phyloP scores from a whole-genome alignment of 1,284 basidiomycete genomes.

The Ceratobasidium sp. region DNA sequence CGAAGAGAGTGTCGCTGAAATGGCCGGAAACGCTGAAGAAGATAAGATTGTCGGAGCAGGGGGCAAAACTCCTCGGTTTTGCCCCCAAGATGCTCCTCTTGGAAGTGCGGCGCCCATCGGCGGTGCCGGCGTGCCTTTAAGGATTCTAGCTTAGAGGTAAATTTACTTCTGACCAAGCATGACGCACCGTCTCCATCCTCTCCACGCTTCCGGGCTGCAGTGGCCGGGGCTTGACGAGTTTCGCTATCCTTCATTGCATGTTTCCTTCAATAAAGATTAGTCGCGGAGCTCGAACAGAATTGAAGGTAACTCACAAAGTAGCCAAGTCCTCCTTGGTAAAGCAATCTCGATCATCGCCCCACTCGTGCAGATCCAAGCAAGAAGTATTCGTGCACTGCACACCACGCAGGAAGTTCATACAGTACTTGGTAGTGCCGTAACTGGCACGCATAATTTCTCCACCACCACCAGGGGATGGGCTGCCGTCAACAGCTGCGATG shows the following conservation, averaged over 20 bases:
- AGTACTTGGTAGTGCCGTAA: conserved; percentile 98
- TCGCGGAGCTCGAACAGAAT: conserved; percentile 41
- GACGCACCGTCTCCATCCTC: conserved; percentile 69
- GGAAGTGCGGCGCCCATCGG: conserved; percentile 62
- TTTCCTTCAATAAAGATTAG: conserved; percentile 60
- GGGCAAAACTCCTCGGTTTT: conserved; percentile 52
- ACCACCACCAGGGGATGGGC: conserved; percentile 80
- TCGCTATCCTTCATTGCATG: conserved; percentile 87
- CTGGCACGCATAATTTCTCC: conserved; percentile 88
- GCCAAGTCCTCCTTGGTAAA: conserved; percentile 93
- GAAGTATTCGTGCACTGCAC: conserved; percentile 84
- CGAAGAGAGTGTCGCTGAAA: conserved; percentile 20
- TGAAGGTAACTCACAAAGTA: conserved; percentile 67
- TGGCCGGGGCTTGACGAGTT: conserved; percentile 54
- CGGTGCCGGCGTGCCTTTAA: conserved; percentile 43
- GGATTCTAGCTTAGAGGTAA: conserved; percentile 13
- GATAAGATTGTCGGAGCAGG: conserved; percentile 40
- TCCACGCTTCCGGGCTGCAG: conserved; percentile 53
- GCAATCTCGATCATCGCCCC: conserved; percentile 97
- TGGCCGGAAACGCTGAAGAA: conserved; percentile 42
- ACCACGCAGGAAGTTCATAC: conserved; percentile 92
- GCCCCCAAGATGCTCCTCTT: conserved; percentile 83
- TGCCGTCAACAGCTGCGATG: conserved; percentile 92
- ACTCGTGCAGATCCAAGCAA: conserved; percentile 96
- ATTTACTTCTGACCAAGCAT: neutral